phyloP scores from a whole-genome alignment of 176 grass and related monocot genomes.

The Aegilops longissima region DNA sequence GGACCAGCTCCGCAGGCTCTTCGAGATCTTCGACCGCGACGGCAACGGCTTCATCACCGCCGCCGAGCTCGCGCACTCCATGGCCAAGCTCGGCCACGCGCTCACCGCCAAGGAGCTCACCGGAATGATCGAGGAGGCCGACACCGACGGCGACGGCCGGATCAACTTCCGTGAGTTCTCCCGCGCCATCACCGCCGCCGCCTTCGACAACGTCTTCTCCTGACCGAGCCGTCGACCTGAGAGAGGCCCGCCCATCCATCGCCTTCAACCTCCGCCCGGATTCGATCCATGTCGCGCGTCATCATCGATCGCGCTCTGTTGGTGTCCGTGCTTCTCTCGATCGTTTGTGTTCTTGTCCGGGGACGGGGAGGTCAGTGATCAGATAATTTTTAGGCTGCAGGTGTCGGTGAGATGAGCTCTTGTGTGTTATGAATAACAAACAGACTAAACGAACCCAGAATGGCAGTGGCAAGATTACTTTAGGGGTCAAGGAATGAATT shows the following conservation, averaged over 20 bases:
- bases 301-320: neutral
- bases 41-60: slow-evolving; percentile 96
- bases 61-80: slow-evolving; percentile 94
- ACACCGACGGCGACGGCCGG: slow-evolving; percentile 79
- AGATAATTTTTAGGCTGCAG: slow-evolving; percentile 35
- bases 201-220: slow-evolving; percentile 84
- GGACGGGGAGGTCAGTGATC: neutral
- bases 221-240: slow-evolving; percentile 24
- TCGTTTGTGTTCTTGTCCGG: neutral
- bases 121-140: slow-evolving; percentile 94
- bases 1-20: slow-evolving; percentile 67
- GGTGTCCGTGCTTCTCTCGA: neutral
- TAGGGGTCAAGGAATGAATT: neutral
- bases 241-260: neutral
- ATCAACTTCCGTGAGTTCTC: slow-evolving; percentile 94
- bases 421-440: slow-evolving; percentile 36
- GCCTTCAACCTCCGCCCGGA: neutral
- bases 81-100: slow-evolving; percentile 84
- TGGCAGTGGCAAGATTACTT: neutral
- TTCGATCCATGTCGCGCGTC: neutral
- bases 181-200: slow-evolving; percentile 74
- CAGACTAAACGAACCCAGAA: neutral
- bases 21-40: slow-evolving; percentile 81
- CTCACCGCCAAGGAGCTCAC: slow-evolving; percentile 90
- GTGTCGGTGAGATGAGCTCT: slow-evolving; percentile 3